Conservation (phyloP, 352 stramenopile species). For the Phytophthora citricola region DNA sequence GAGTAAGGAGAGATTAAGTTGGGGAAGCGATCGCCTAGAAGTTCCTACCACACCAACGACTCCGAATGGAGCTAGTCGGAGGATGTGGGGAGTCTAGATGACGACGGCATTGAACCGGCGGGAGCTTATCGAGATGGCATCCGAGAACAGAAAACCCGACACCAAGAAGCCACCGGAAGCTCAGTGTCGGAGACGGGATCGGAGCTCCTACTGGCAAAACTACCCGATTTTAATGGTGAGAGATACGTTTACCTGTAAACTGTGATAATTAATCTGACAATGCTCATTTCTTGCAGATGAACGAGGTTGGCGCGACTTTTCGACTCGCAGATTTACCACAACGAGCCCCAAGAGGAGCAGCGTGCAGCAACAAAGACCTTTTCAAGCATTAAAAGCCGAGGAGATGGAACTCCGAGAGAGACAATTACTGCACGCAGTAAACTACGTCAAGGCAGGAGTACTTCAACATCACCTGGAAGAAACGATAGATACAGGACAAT, state of each 20-base stretch:
- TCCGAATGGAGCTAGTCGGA: constrained; percentile 20
- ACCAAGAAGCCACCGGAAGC: constrained; percentile 17
- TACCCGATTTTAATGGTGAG: constrained; percentile 54
- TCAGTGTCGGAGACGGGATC: constrained; percentile 18
- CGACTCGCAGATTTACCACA: constrained; percentile 54
- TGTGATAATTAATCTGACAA: constrained; percentile 8
- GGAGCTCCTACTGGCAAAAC: constrained; percentile 38
- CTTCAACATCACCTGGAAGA: constrained; percentile 2
- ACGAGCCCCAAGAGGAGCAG: constrained; percentile 19
- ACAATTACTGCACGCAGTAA: constrained; percentile 6
- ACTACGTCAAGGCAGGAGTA: constrained; percentile 14
- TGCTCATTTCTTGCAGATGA: constrained; percentile 37
- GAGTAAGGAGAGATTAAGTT: constrained; percentile 9
- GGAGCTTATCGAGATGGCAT: constrained; percentile 13
- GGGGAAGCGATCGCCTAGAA: constrained; percentile 8
- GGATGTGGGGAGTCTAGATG: constrained; percentile 21
- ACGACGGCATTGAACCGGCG: constrained; percentile 30
- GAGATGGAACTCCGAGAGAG: not conserved
- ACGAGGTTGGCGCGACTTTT: constrained; percentile 57
- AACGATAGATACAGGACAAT: constrained; percentile 29
- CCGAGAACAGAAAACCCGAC: constrained; percentile 15
- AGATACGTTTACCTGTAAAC: not conserved
- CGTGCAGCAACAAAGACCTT: constrained; percentile 16
- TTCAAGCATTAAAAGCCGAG: constrained; percentile 7
- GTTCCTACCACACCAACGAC: constrained; percentile 20